Evolutionary conservation across 768 basidiomycete species (phyloP).

Genomic region (Tylopilus sp.): DNA sequence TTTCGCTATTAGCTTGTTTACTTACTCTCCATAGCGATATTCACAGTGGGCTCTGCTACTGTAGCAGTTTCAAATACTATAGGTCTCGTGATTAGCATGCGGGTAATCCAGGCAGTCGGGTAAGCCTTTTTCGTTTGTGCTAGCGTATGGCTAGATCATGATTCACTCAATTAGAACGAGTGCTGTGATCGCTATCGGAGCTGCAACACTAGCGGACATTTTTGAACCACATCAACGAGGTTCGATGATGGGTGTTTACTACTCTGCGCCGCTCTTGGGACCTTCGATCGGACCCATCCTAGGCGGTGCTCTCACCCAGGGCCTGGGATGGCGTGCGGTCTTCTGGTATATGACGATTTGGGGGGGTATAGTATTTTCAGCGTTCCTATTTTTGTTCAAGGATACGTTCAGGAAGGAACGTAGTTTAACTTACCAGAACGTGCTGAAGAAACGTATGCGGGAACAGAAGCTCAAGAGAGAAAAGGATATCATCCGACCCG

Average conservation of each 20-base stretch:
- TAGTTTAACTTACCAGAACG: conserved; percentile 73
- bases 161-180: conserved; percentile 42
- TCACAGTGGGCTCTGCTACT: conserved; percentile 52
- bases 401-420: conserved; percentile 86
- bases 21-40: conserved; percentile 48
- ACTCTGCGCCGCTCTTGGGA: conserved; percentile 75
- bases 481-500: conserved; percentile 3
- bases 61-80: conserved; percentile 58
- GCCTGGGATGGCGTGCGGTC: conserved; percentile 73
- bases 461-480: conserved; percentile 17
- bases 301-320: conserved; percentile 66
- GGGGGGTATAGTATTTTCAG: conserved; percentile 48
- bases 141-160: neutral
- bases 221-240: conserved; percentile 75
- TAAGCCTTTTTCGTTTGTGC: conserved; percentile 27
- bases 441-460: conserved; percentile 44
- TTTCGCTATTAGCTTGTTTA: conserved; percentile 46
- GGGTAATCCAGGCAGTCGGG: conserved; percentile 64
- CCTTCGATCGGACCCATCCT: conserved; percentile 66
- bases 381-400: conserved; percentile 68
- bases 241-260: conserved; percentile 78
- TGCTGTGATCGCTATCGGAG: conserved; percentile 65
- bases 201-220: conserved; percentile 73
- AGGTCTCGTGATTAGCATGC: conserved; percentile 60
- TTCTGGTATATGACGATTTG: conserved; percentile 82